Percentiles rank a stretch among this genome's conserved stretches.
Evolutionary conservation across 1,284 basidiomycete genomes (phyloP).

Genomic region (Athelia sp.): DNA sequence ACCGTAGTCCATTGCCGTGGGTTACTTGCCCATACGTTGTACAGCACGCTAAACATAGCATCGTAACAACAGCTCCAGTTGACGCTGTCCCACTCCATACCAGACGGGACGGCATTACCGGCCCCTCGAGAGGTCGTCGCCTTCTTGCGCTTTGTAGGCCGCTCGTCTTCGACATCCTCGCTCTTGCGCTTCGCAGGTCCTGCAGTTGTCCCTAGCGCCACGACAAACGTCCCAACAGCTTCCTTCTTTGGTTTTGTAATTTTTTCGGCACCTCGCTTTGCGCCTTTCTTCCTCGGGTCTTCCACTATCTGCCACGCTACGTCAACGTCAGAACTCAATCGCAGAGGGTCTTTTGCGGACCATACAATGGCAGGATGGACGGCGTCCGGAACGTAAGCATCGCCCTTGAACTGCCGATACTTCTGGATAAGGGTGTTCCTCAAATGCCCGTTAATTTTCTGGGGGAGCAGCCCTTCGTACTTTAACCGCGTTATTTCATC

Average conservation of each 20-base stretch:
- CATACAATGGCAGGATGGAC: constrained; percentile 14
- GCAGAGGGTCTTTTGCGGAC: constrained; percentile 1
- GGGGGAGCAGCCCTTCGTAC: constrained; percentile 16
- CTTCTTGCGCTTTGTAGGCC: neutral
- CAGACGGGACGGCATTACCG: neutral
- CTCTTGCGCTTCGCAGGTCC: too few species aligned
- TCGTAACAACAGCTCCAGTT: neutral
- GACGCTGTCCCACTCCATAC: neutral
- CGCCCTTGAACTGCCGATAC: constrained; percentile 12
- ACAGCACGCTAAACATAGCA: neutral
- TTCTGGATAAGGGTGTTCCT: constrained; percentile 12
- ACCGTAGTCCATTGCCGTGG: neutral
- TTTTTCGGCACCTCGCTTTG: neutral
- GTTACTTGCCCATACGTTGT: neutral
- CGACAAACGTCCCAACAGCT: neutral
- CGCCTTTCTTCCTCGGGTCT: neutral
- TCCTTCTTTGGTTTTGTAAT: too few species aligned
- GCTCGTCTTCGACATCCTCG: neutral
- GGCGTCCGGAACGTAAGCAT: constrained; percentile 9
- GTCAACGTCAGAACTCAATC: neutral
- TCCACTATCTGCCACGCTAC: neutral
- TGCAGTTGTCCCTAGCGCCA: neutral
- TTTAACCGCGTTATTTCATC: constrained; percentile 25
- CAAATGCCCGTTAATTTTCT: constrained; percentile 10
- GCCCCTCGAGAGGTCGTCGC: neutral